Percentiles rank a stretch among this genome's conserved stretches.
phyloP scores from a whole-genome alignment of 2,329 filamentous ascomycete species.

The Fusarium palustre region DNA sequence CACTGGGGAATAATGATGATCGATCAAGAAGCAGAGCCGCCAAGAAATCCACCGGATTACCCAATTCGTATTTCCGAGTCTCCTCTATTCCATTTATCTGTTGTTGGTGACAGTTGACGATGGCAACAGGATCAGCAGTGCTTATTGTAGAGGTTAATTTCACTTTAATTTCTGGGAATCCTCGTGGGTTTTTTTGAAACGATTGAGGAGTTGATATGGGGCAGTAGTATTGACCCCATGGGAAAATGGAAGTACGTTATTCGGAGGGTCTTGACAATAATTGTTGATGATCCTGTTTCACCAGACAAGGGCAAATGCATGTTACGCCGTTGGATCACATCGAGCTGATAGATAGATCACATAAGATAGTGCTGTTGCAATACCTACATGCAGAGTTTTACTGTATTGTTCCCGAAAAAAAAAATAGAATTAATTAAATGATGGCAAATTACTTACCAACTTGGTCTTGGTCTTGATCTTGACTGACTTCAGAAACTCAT shows the following conservation, averaged over 20 bases:
- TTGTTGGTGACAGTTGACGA: not conserved
- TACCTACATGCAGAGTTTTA: not conserved
- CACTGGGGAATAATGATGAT: not conserved
- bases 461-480: not conserved
- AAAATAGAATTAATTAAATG: not conserved
- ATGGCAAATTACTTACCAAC: not conserved
- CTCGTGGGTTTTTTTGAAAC: not conserved
- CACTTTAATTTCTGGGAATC: not conserved
- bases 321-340: not conserved
- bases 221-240: not conserved
- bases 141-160: slow-evolving; percentile 7
- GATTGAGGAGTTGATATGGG: not conserved
- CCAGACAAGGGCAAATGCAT: not conserved
- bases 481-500: not conserved
- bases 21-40: not conserved
- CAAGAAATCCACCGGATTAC: slow-evolving; percentile 8
- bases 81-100: not conserved
- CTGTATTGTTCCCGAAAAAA: not conserved
- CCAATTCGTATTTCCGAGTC: not conserved
- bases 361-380: no score
- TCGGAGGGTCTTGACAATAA: not conserved
- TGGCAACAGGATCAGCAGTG: slow-evolving; percentile 1
- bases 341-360: not conserved
- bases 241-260: not conserved
- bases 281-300: not conserved